These are phyloP conservation scores for Mycena rebaudengoi DNA, from an alignment of 768 basidiomycete genomes.

Conservation along the genomic window DNA sequence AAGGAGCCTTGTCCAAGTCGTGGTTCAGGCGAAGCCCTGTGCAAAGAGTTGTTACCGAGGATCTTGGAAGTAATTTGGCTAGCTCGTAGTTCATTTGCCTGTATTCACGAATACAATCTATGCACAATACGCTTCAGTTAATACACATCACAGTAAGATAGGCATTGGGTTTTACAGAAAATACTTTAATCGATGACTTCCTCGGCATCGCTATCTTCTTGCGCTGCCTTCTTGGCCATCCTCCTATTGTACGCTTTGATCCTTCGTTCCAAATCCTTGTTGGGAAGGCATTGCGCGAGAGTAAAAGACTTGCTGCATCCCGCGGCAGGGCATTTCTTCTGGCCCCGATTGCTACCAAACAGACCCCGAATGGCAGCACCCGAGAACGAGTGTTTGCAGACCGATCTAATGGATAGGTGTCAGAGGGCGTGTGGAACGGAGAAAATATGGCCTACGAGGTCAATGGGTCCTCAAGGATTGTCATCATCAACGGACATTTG, in stretches of 20 bases:
- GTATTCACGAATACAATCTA: too few relatives aligned
- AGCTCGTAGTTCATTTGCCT: too few relatives aligned
- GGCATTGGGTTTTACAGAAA: not conserved
- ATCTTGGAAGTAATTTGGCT: too few relatives aligned
- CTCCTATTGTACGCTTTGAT: constrained; percentile 68
- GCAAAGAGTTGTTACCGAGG: too few relatives aligned
- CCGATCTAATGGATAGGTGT: constrained; percentile 24
- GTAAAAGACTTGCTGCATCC: constrained; percentile 74
- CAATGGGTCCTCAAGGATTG: constrained; percentile 72
- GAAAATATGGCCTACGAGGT: constrained; percentile 69
- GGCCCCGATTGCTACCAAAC: constrained; percentile 49
- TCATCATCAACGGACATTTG: constrained; percentile 84
- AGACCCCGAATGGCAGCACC: constrained; percentile 71
- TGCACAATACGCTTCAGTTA: too few relatives aligned
- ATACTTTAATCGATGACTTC: constrained; percentile 54
- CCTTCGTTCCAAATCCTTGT: constrained; percentile 69
- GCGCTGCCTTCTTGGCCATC: constrained; percentile 43
- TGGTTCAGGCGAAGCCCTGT: too few relatives aligned
- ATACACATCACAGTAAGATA: too few relatives aligned
- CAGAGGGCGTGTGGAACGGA: not conserved
- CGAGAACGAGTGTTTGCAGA: constrained; percentile 89
- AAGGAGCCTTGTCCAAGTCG: not conserved
- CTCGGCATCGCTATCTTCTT: constrained; percentile 68
- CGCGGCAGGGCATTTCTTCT: constrained; percentile 70
- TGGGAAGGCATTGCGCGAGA: constrained; percentile 55